Evolutionary conservation across 208 protist genomes (phyloP).

Genomic region (Crithidia sp.): DNA sequence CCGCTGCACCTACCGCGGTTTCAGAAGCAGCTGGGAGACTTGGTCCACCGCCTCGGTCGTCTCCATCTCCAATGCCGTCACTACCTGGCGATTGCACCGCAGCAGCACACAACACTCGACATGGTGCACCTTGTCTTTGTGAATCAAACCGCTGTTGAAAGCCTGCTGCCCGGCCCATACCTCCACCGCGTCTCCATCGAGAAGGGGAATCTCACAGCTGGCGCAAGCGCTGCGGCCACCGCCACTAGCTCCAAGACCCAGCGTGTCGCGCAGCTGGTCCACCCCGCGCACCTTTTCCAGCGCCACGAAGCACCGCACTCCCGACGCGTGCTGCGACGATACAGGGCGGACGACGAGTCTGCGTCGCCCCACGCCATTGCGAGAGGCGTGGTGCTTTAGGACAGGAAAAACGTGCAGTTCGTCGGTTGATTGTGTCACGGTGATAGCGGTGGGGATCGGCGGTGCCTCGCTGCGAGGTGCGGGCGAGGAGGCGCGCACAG

Average conservation of each 20-base stretch:
- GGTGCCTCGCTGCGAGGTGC: not conserved
- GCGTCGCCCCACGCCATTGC: slow-evolving; percentile 45
- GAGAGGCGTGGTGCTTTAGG: slow-evolving; percentile 71
- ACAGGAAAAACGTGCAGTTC: slow-evolving; percentile 38
- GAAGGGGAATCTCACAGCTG: slow-evolving; percentile 34
- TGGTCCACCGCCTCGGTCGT: slow-evolving; percentile 39
- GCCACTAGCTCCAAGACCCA: not conserved
- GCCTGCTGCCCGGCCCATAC: slow-evolving; percentile 49
- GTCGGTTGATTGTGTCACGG: too few species aligned
- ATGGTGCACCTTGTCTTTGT: slow-evolving; percentile 45
- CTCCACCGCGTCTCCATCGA: slow-evolving; percentile 39
- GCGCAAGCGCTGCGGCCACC: slow-evolving; percentile 6
- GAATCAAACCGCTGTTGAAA: slow-evolving; percentile 59
- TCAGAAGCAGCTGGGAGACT: slow-evolving; percentile 3
- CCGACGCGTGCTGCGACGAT: not conserved
- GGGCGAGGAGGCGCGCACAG: not conserved
- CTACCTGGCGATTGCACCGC: slow-evolving; percentile 43
- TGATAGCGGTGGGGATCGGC: too few species aligned
- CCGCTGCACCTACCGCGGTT: not conserved
- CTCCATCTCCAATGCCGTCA: slow-evolving; percentile 68
- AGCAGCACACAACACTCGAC: slow-evolving; percentile 62
- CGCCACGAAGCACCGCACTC: slow-evolving; percentile 17
- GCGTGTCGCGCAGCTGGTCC: slow-evolving; percentile 5
- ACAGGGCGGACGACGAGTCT: slow-evolving; percentile 31
- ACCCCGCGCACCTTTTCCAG: slow-evolving; percentile 18